These are phyloP conservation scores for Xylaria sp. DNA, from an alignment of 2,329 filamentous ascomycete genomes.

Conservation along the genomic window DNA sequence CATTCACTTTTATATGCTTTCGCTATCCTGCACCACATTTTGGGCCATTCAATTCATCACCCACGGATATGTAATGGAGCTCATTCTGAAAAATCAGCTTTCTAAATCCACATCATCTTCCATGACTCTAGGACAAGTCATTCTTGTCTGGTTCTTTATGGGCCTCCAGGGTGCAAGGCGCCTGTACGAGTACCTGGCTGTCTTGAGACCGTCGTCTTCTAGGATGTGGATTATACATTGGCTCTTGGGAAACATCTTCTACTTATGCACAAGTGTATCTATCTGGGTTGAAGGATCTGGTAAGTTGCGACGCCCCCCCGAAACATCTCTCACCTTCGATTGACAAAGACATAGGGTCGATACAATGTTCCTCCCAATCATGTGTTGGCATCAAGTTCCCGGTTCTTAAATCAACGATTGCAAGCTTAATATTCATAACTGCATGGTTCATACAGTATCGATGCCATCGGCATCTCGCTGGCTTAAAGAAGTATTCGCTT, in stretches of 20 bases:
- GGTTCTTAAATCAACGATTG: slow-evolving; percentile 63
- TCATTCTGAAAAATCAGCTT: slow-evolving; percentile 56
- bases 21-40: slow-evolving; percentile 74
- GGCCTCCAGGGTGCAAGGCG: slow-evolving; percentile 78
- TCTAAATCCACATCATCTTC: slow-evolving; percentile 50
- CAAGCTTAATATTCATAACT: slow-evolving; percentile 72
- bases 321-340: slow-evolving; percentile 29
- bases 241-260: slow-evolving; percentile 81
- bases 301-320: slow-evolving; percentile 56
- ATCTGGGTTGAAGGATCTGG: slow-evolving; percentile 87
- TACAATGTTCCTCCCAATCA: slow-evolving; percentile 44
- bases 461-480: slow-evolving; percentile 76
- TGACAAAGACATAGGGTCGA: slow-evolving; percentile 48
- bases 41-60: slow-evolving; percentile 75
- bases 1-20: slow-evolving; percentile 83
- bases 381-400: slow-evolving; percentile 48
- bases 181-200: slow-evolving; percentile 76
- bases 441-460: slow-evolving; percentile 80
- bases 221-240: slow-evolving; percentile 90
- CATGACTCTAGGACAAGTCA: slow-evolving; percentile 72
- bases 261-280: slow-evolving; percentile 76
- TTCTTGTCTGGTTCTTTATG: slow-evolving; percentile 78
- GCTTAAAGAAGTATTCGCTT: slow-evolving; percentile 83
- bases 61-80: slow-evolving; percentile 64
- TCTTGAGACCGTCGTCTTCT: slow-evolving; percentile 75